These are phyloP conservation scores for Scedosporium apiospermum DNA, from an alignment of 2,329 filamentous ascomycete species.

Conservation along the genomic window DNA sequence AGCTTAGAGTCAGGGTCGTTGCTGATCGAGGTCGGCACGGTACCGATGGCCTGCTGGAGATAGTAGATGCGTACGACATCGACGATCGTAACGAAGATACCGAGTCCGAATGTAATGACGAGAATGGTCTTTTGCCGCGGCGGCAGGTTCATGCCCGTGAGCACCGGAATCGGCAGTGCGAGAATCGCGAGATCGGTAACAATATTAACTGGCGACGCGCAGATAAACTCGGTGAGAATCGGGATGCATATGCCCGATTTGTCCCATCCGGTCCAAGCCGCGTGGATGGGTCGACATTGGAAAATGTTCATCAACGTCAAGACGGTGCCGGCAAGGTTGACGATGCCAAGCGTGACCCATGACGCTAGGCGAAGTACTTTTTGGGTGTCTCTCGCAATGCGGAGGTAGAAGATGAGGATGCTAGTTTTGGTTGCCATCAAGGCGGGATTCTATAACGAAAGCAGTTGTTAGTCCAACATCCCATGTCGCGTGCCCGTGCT, in stretches of 20 bases:
- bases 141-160: constrained; percentile 79
- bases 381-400: constrained; percentile 68
- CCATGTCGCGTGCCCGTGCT: too few relatives aligned
- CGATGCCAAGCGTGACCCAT: constrained; percentile 66
- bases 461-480: not conserved
- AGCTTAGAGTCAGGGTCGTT: constrained; percentile 33
- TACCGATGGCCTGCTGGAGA: constrained; percentile 60
- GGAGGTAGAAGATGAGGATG: constrained; percentile 85
- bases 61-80: constrained; percentile 88
- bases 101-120: constrained; percentile 75
- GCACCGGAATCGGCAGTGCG: constrained; percentile 76
- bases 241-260: constrained; percentile 38
- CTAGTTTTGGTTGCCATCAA: constrained; percentile 88
- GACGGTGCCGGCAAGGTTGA: constrained; percentile 68
- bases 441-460: constrained; percentile 60
- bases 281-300: constrained; percentile 68
- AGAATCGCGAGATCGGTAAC: constrained; percentile 84
- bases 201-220: constrained; percentile 82
- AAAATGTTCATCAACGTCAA: constrained; percentile 82
- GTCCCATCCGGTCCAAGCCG: constrained; percentile 48
- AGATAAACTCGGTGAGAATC: constrained; percentile 53
- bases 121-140: constrained; percentile 80
- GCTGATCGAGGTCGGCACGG: constrained; percentile 26
- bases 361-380: constrained; percentile 71
- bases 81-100: constrained; percentile 78